Evolutionary conservation across 495 filamentous ascomycete genomes (phyloP).

Genomic region (Lichenothelia convexa): DNA sequence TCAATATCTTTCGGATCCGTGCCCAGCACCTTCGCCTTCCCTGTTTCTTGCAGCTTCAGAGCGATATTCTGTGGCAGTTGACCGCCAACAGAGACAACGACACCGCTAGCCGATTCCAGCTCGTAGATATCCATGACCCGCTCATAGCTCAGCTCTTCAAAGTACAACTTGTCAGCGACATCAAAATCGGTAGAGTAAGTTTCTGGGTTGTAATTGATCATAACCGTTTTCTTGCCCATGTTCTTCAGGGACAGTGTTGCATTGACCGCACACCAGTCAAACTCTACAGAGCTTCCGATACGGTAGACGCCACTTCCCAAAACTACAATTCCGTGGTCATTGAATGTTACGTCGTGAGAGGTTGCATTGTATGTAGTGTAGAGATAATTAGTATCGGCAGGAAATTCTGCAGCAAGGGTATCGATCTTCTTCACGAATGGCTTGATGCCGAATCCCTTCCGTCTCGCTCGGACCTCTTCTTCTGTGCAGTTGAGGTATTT

Average conservation of each 20-base stretch:
- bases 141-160: slow-evolving; percentile 94
- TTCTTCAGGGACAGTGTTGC: slow-evolving; percentile 66
- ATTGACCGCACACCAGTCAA: slow-evolving; percentile 97
- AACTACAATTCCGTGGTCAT: slow-evolving; percentile 80
- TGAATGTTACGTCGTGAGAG: slow-evolving; percentile 86
- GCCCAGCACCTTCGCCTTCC: slow-evolving; percentile 73
- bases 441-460: slow-evolving; percentile 67
- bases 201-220: slow-evolving; percentile 96
- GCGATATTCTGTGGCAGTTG: slow-evolving; percentile 97
- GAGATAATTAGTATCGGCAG: slow-evolving; percentile 91
- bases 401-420: slow-evolving; percentile 92
- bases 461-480: slow-evolving; percentile 70
- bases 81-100: slow-evolving; percentile 88
- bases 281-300: slow-evolving; percentile 94
- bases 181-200: slow-evolving; percentile 85
- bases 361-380: slow-evolving; percentile 97
- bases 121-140: slow-evolving; percentile 98
- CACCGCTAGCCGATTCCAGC: slow-evolving; percentile 67
- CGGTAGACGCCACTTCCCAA: slow-evolving; percentile 90
- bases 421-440: slow-evolving; percentile 97
- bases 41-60: slow-evolving; percentile 79
- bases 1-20: slow-evolving; percentile 90
- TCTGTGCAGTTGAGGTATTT: slow-evolving; percentile 68
- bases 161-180: slow-evolving; percentile 86
- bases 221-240: slow-evolving; percentile 94